phyloP scores from a whole-genome alignment of 1,284 basidiomycete species.

The Coriolopsis trogii region DNA sequence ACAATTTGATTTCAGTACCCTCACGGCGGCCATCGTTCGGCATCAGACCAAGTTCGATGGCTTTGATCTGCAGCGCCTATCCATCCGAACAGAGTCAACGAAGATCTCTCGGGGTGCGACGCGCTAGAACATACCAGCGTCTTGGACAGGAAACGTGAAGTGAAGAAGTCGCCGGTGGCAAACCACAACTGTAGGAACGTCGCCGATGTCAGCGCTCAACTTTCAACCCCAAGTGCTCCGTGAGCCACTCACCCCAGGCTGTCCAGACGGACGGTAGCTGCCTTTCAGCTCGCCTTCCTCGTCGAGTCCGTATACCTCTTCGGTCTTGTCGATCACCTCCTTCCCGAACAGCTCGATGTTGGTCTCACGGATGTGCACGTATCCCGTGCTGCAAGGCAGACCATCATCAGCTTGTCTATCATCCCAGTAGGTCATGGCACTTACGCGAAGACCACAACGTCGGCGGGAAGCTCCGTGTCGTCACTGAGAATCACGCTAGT shows the following conservation, averaged over 20 bases:
- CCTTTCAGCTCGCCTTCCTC: conserved; percentile 55
- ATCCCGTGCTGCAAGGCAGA: conserved; percentile 9
- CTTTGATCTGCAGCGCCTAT: conserved; percentile 17
- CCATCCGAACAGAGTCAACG: too few relatives aligned
- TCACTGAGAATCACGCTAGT: conserved; percentile 43
- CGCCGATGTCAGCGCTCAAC: not conserved
- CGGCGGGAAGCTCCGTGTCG: conserved; percentile 44
- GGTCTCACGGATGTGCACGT: conserved; percentile 9
- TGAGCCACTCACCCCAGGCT: conserved; percentile 29
- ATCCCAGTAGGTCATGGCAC: not conserved
- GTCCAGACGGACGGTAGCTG: conserved; percentile 34
- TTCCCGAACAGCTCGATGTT: conserved; percentile 39
- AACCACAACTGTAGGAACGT: not conserved
- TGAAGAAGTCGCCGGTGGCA: conserved; percentile 14
- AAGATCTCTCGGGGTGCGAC: not conserved
- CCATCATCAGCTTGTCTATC: not conserved
- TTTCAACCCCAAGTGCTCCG: not conserved
- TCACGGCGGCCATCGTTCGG: conserved; percentile 7
- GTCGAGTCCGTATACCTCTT: conserved; percentile 56
- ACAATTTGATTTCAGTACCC: not conserved
- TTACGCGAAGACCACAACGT: conserved; percentile 47
- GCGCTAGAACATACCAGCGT: conserved; percentile 2
- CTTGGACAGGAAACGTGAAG: conserved; percentile 14
- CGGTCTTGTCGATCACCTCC: conserved; percentile 46
- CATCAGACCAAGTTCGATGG: conserved; percentile 10